Evolutionary conservation across 495 filamentous ascomycete species (phyloP).

Genomic region (Penicillium lividum): DNA sequence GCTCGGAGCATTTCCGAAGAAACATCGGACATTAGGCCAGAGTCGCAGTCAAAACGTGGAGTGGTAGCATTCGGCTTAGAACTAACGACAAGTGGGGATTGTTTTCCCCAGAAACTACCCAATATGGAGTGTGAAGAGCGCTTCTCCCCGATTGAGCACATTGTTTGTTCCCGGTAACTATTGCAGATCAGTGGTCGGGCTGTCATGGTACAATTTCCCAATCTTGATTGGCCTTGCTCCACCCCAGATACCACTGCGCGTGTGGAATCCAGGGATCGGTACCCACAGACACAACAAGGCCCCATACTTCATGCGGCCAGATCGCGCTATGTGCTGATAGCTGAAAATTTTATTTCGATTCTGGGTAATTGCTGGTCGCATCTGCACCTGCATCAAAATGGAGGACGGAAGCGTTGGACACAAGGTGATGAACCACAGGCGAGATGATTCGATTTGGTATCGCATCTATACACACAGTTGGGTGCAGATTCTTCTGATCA

Average conservation of each 20-base stretch:
- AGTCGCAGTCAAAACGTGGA: conserved; percentile 12
- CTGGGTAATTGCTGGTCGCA: not conserved
- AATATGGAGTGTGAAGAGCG: conserved; percentile 14
- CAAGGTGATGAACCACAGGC: not conserved
- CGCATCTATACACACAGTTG: conserved; percentile 38
- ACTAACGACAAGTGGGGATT: conserved; percentile 11
- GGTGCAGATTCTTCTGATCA: conserved; percentile 48
- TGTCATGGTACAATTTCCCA: not conserved
- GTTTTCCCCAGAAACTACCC: conserved; percentile 14
- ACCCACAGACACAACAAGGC: conserved; percentile 1
- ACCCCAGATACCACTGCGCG: conserved; percentile 11
- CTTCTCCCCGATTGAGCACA: not conserved
- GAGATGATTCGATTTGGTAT: conserved; percentile 15
- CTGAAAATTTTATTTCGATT: not conserved
- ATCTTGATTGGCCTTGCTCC: conserved; percentile 7
- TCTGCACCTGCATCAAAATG: conserved; percentile 8
- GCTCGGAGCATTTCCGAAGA: conserved; percentile 5
- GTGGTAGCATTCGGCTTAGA: conserved; percentile 8
- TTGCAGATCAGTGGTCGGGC: not conserved
- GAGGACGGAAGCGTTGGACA: conserved; percentile 12
- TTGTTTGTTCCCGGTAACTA: too few species aligned
- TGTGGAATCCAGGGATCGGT: conserved; percentile 19
- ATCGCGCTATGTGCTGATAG: not conserved
- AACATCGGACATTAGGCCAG: conserved; percentile 14
- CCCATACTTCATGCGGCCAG: not conserved